These are phyloP conservation scores for Xylaria sp. DNA, from an alignment of 2,329 filamentous ascomycete species.

Conservation along the genomic window DNA sequence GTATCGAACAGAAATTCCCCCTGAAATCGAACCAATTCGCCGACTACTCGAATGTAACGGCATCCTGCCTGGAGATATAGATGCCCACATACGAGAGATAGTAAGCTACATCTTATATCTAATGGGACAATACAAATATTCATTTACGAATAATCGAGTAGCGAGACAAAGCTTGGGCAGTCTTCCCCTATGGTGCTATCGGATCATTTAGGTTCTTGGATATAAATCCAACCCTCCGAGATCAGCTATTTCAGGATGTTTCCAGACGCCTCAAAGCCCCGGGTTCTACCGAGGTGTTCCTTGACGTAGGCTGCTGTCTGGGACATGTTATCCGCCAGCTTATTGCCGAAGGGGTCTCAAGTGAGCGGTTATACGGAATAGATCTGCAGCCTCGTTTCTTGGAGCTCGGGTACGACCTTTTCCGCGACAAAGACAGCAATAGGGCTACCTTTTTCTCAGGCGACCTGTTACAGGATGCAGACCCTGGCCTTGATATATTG, in stretches of 20 bases:
- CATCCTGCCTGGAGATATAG: not conserved
- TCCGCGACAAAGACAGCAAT: not conserved
- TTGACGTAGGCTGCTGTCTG: constrained; percentile 5
- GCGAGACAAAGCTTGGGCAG: not conserved
- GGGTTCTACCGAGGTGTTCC: constrained; percentile 4
- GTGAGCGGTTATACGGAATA: constrained; percentile 2
- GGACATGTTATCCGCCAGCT: constrained; percentile 12
- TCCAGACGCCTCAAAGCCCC: not conserved
- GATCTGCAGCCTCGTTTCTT: constrained; percentile 2
- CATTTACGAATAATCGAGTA: not conserved
- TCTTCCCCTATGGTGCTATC: constrained; percentile 10
- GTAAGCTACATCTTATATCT: not conserved
- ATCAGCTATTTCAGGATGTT: constrained; percentile 2
- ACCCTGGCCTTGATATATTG: not conserved
- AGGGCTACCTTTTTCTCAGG: not conserved
- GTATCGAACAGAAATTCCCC: constrained; percentile 3
- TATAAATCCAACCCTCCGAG: not conserved
- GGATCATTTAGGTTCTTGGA: constrained; percentile 3
- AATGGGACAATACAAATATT: not conserved
- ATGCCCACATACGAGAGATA: constrained; percentile 2
- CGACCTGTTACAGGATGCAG: not conserved
- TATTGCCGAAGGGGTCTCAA: constrained; percentile 7
- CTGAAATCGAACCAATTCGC: constrained; percentile 5
- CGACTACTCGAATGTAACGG: not conserved
- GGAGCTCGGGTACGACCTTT: constrained; percentile 3